These are phyloP conservation scores for Neckera pumila DNA, from an alignment of 225 moss, liverwort and hornwort species.

Conservation along the genomic window DNA sequence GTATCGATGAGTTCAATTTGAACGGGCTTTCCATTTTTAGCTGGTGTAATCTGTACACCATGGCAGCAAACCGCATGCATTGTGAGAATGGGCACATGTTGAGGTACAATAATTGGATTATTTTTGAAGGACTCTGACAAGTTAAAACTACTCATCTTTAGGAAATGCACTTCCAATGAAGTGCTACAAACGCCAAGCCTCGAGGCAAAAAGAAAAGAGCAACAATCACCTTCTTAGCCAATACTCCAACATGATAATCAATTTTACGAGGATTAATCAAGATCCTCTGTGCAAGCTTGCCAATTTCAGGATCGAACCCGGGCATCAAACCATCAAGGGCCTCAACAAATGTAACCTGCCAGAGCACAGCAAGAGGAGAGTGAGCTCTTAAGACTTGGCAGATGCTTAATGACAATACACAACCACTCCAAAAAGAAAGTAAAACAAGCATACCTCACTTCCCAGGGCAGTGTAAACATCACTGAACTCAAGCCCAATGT, in stretches of 20 bases:
- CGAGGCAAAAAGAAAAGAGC: neutral
- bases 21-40: conserved; percentile 87
- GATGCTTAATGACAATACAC: neutral
- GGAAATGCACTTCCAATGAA: neutral
- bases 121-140: neutral
- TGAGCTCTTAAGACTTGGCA: neutral
- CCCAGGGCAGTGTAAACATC: conserved; percentile 98
- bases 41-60: conserved; percentile 75
- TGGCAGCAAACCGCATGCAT: neutral
- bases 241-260: conserved; percentile 93
- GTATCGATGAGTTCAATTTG: conserved; percentile 90
- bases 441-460: conserved; percentile 55
- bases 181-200: neutral
- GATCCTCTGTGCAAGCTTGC: conserved; percentile 92
- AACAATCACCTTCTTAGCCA: conserved; percentile 73
- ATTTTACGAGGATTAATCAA: conserved; percentile 95
- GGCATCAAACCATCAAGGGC: conserved; percentile 98
- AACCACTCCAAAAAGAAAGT: neutral
- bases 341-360: conserved; percentile 93
- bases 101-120: neutral
- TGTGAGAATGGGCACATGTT: neutral
- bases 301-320: conserved; percentile 98
- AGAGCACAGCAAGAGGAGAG: neutral
- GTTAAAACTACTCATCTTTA: neutral
- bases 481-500: conserved; percentile 97